Conservation (phyloP, 2,329 filamentous ascomycete species). For the Biscogniauxia marginata region DNA sequence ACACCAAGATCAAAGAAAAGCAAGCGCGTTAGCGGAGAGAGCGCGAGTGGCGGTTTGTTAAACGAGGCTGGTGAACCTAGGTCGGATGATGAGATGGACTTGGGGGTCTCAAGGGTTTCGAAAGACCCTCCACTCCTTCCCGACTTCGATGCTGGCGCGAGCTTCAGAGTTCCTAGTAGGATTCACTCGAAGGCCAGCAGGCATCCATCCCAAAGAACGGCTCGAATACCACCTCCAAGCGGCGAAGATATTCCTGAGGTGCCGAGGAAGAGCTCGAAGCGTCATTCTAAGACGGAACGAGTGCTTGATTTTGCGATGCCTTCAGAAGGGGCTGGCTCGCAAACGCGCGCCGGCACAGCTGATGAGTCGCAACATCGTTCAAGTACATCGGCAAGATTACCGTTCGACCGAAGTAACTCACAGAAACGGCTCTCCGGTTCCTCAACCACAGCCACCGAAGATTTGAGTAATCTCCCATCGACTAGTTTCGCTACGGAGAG, state of each 20-base stretch:
- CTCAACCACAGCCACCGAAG: slow-evolving; percentile 47
- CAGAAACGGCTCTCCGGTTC: slow-evolving; percentile 52
- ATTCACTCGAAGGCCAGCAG: slow-evolving; percentile 58
- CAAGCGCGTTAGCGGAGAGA: slow-evolving; percentile 29
- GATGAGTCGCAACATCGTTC: slow-evolving; percentile 9
- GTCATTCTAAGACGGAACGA: slow-evolving; percentile 47
- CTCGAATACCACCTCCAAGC: slow-evolving; percentile 26
- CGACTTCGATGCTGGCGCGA: slow-evolving; percentile 56
- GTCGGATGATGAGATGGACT: slow-evolving; percentile 38
- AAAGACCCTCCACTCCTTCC: slow-evolving; percentile 57
- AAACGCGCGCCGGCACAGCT: slow-evolving; percentile 9
- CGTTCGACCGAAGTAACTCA: slow-evolving; percentile 57
- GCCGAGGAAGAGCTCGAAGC: slow-evolving; percentile 72
- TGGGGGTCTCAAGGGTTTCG: slow-evolving; percentile 41
- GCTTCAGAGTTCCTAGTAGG: slow-evolving; percentile 63
- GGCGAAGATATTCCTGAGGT: slow-evolving; percentile 52
- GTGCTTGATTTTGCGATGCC: slow-evolving; percentile 33
- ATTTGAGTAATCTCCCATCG: slow-evolving; percentile 41
- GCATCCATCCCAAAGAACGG: slow-evolving; percentile 36
- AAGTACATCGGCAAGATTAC: slow-evolving; percentile 41
- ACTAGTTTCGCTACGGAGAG: slow-evolving; percentile 27
- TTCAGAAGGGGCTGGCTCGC: slow-evolving; percentile 11
- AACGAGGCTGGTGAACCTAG: slow-evolving; percentile 48
- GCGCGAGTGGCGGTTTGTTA: slow-evolving; percentile 40
- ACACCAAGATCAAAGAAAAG: slow-evolving; percentile 32